Evolutionary conservation across 108 stramenopile species (phyloP).

Genomic region (Nannochloropsis oceanica): DNA sequence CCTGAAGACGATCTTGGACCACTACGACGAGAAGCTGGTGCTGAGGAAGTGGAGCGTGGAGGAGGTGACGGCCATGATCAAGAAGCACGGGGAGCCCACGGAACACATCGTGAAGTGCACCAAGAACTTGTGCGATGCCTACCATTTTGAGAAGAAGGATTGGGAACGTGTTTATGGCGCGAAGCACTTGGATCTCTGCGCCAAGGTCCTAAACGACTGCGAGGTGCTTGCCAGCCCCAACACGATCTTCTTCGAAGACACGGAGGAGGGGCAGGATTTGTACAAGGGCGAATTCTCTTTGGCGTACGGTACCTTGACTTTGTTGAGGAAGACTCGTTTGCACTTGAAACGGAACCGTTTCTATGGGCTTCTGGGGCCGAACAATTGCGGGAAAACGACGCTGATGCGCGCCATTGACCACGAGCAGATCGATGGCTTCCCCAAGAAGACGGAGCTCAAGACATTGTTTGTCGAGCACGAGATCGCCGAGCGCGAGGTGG

Average conservation of each 20-base stretch:
- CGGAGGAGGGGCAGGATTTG: conserved; percentile 76
- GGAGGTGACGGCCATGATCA: not conserved
- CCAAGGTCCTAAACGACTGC: not conserved
- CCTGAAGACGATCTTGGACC: not conserved
- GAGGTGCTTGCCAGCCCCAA: not conserved
- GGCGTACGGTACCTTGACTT: conserved; percentile 71
- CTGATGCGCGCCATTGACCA: conserved; percentile 98
- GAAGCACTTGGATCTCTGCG: not conserved
- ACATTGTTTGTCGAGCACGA: conserved; percentile 99
- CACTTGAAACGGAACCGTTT: conserved; percentile 80
- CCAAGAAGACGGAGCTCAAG: conserved; percentile 74
- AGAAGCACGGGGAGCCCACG: not conserved
- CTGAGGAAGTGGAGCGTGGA: not conserved
- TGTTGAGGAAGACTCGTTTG: conserved; percentile 98
- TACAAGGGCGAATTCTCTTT: conserved; percentile 99
- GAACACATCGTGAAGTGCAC: not conserved
- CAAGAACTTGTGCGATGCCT: not conserved
- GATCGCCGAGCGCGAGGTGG: conserved; percentile 39
- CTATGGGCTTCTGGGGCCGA: conserved; percentile 95
- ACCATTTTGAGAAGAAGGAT: not conserved
- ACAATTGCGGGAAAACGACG: conserved; percentile 98
- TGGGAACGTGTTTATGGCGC: not conserved
- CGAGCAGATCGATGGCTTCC: conserved; percentile 98
- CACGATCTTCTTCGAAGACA: conserved; percentile 55
- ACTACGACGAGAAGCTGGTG: not conserved